Evolutionary conservation across 192 early-diverging fungal genomes (phyloP), one percentile per base, ranked within the genome.

Genomic region (Entrophospora sp.): DNA sequence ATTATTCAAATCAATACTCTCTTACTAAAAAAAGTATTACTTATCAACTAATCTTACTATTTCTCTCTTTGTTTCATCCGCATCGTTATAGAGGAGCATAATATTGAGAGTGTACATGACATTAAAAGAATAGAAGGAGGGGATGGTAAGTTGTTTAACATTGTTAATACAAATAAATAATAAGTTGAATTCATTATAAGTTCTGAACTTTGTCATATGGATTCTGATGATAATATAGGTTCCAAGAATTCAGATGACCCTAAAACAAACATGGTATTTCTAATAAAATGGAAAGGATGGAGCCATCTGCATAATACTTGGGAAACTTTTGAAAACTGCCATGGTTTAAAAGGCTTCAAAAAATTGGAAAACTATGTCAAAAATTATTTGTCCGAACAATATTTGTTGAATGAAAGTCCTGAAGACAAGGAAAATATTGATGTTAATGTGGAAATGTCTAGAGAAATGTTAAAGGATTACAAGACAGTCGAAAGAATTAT

Each of bases 221-320:
- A 49, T 44, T 9, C 25, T 14, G 20, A 72, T 38, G 52, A 66
- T 40, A 25, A 12, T 7, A 59, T 48, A 32, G 76, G 71, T 25
- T 45, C 63, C 20, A 58, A 78, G 42, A 69, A 76, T 18, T 44
- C 71, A 2, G 78, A 78, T 16, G 70, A 71, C 24, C 79, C 77
- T 1, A 75, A 78, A 48, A 72, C 52, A 24, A 87, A 87, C 57
- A 74, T 85, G 61, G 88, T 92, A 77, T 96, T 87, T 61, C 74
- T 85, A n/a, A 85, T 99, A 66, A 97, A 99, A 69, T 99, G 95
- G 95, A 89, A 89, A 75, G 85, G 89, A 6, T 86, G 82, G 75
- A 90, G 92, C 24, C 91, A 96, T 75, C 75, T 93, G 45, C 88
- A 93, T 64, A 87, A 95, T 42, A 93, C 94, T 0, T 99, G 95